Evolutionary conservation across 2,329 filamentous ascomycete species (phyloP), one percentile per base, ranked within the genome.

Genomic region (Rhexocercosporidium sp.): DNA sequence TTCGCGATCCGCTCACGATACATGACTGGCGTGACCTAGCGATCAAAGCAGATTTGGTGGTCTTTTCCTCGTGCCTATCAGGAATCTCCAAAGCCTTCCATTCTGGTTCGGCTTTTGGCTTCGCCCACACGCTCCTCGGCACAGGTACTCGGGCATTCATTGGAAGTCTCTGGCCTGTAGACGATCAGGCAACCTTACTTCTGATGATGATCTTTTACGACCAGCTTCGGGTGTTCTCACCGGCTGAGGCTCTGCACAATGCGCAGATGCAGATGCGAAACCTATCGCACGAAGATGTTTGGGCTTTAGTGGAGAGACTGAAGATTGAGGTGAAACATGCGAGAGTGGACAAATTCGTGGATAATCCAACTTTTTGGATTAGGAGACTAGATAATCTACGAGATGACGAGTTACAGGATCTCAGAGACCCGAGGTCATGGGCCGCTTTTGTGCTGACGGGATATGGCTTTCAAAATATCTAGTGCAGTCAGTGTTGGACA

Each of bases 161-260:
- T 9, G 61, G 61, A 25, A 56, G 47, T 46, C 49, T 63, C 22
- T 63, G 61, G 61, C 61, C 61, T 25, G 61, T 63, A 8, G 61
- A 63, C 29, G 61, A 63, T 27, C 51, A 53, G 8, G 61, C 61
- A 0, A 63, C 61, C 4, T n/a, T 63, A 4, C 37, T 63, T 16
- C 22, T 63, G 22, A 63, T 63, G 61, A 63, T 63, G 61, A 63
- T 63, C 3, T 63, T 63, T 14, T 63, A 63, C 12, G 61, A 56
- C 8, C 47, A 63, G 11, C 47, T 63, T 1, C 20, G 20, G 29
- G 16, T 11, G 1, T 41, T 41, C 22, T 63, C 61, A 9, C 61
- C 61, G 3, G 61, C 61, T 3, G 61, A 56, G 41, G 61, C 61
- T 53, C 49, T 63, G 2, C 51, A 63, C 49, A 54, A 46, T 11